Percentiles rank a stretch among this genome's conserved stretches.
Evolutionary conservation across 768 basidiomycete species (phyloP).

Genomic region (Tylopilus intermedius): DNA sequence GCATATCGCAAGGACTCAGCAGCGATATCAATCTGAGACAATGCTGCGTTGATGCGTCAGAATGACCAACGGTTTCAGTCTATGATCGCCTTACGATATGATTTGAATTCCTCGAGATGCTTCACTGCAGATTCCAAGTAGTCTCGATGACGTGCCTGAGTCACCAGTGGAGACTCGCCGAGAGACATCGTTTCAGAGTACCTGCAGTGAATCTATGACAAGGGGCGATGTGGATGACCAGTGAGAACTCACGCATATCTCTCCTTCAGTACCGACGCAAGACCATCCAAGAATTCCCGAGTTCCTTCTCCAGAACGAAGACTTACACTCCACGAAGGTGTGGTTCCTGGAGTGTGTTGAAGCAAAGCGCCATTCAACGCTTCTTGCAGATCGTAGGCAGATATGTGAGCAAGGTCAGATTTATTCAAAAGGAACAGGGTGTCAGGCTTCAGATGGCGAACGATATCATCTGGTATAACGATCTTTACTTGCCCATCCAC

Average conservation of each 20-base stretch:
- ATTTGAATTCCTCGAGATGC: constrained; percentile 29
- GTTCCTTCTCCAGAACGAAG: constrained; percentile 56
- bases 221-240: not conserved
- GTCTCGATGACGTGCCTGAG: constrained; percentile 72
- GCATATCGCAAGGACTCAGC: constrained; percentile 90
- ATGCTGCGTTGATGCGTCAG: constrained; percentile 33
- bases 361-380: constrained; percentile 20
- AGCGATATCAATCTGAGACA: constrained; percentile 71
- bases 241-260: constrained; percentile 19
- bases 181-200: constrained; percentile 20
- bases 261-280: constrained; percentile 44
- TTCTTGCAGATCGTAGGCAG: constrained; percentile 4
- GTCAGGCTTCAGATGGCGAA: constrained; percentile 43
- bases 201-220: constrained; percentile 5
- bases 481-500: constrained; percentile 12
- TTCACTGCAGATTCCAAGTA: constrained; percentile 64
- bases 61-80: not conserved
- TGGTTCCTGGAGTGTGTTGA: not conserved
- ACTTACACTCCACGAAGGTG: constrained; percentile 55
- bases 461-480: constrained; percentile 44
- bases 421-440: constrained; percentile 82
- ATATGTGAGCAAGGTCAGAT: constrained; percentile 45
- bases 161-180: constrained; percentile 53
- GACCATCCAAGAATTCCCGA: constrained; percentile 51
- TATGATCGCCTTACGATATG: constrained; percentile 23